These are phyloP conservation scores for Beta corolliflora DNA, from an alignment of 179 eudicot species.

Conservation along the genomic window DNA sequence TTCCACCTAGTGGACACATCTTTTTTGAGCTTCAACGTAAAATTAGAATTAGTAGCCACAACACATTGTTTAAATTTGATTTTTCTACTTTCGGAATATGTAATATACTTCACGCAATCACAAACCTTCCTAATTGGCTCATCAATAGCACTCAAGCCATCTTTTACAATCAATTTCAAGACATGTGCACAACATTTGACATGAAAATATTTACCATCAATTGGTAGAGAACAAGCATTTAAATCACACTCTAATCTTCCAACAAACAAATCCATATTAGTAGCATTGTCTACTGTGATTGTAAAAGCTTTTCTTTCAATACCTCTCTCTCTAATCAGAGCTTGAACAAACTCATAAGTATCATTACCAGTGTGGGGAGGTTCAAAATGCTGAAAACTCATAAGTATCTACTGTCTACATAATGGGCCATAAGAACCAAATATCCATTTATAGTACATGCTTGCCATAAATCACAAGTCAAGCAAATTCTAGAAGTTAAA, in stretches of 20 bases:
- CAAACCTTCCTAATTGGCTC: too few species aligned
- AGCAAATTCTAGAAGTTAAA: neutral
- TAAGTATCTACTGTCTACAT: neutral
- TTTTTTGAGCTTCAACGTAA: too few species aligned
- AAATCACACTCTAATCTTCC: neutral
- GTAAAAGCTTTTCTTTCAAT: neutral
- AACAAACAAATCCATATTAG: neutral
- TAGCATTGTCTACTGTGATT: neutral
- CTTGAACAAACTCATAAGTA: neutral
- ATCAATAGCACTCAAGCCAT: too few species aligned
- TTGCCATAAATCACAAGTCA: neutral
- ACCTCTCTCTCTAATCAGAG: neutral
- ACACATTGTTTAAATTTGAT: too few species aligned
- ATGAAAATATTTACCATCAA: neutral
- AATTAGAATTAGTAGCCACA: too few species aligned
- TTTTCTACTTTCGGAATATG: too few species aligned
- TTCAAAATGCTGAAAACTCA: neutral
- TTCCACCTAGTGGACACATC: too few species aligned
- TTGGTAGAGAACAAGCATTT: neutral
- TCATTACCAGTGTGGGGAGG: constrained; percentile 2
- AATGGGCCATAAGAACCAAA: neutral
- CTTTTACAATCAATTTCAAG: too few species aligned
- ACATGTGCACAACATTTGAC: neutral
- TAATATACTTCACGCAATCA: too few species aligned
- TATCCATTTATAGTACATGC: neutral